Percentiles rank a stretch among this genome's conserved stretches.
Evolutionary conservation across 768 basidiomycete species (phyloP).

Genomic region (Baorangia bicolor): DNA sequence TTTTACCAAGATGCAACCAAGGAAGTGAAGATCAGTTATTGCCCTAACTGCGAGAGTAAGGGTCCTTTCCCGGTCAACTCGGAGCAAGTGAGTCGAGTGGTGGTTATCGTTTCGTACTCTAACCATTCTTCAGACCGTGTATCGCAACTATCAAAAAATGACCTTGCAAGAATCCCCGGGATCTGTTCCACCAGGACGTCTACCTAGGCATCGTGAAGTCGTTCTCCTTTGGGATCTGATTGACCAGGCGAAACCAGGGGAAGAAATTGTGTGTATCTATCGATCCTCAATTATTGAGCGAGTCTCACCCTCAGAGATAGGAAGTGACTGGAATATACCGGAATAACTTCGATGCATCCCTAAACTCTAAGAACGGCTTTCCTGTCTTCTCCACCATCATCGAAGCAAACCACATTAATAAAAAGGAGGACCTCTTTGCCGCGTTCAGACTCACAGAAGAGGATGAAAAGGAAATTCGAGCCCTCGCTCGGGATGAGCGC

Average conservation of each 20-base stretch:
- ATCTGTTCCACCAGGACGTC: conserved; percentile 94
- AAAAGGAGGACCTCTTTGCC: conserved; percentile 99
- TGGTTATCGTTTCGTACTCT: neutral
- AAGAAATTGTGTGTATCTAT: conserved; percentile 78
- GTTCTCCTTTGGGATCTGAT: conserved; percentile 97
- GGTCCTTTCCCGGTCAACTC: conserved; percentile 97
- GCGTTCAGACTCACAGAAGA: conserved; percentile 97
- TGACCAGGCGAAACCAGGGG: conserved; percentile 96
- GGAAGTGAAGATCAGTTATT: conserved; percentile 93
- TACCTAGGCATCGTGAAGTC: conserved; percentile 96
- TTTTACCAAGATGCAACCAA: conserved; percentile 97
- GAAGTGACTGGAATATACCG: conserved; percentile 98
- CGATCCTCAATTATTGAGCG: neutral
- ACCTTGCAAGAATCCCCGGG: conserved; percentile 98
- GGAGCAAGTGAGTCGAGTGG: conserved; percentile 67
- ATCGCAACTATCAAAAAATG: conserved; percentile 99
- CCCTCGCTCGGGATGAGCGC: conserved; percentile 85
- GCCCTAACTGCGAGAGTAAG: conserved; percentile 89
- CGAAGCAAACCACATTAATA: conserved; percentile 98
- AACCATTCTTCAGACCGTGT: conserved; percentile 71
- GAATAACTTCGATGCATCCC: conserved; percentile 97
- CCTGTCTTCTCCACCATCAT: conserved; percentile 98
- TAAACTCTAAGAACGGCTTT: conserved; percentile 98
- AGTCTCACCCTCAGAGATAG: conserved; percentile 39
- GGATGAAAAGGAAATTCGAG: conserved; percentile 89